Conservation (phyloP, 108 stramenopile genomes). For the Skeletonema marinoi region DNA sequence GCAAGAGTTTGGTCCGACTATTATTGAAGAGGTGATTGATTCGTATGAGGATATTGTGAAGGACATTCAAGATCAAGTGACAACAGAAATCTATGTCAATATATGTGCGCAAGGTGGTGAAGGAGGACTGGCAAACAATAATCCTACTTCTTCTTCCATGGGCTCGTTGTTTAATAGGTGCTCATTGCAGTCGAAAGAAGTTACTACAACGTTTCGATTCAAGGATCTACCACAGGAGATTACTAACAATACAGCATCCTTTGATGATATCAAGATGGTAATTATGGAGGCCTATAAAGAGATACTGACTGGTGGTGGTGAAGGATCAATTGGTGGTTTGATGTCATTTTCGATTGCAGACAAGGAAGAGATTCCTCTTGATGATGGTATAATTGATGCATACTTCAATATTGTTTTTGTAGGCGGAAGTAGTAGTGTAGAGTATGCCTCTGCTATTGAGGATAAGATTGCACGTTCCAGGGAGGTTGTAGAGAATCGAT, state of each 20-base stretch:
- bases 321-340: not conserved
- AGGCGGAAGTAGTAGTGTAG: not conserved
- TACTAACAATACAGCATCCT: not conserved
- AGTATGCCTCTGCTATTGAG: not conserved
- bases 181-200: not conserved
- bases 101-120: not conserved
- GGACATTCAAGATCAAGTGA: not conserved
- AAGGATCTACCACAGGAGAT: not conserved
- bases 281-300: not conserved
- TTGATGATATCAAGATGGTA: not conserved
- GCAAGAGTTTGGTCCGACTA: slow-evolving; percentile 21
- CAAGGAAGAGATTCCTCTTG: not conserved
- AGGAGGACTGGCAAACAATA: not conserved
- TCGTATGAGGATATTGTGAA: slow-evolving; percentile 13
- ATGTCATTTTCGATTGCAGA: not conserved
- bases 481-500: not conserved
- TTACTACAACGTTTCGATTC: not conserved
- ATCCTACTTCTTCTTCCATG: not conserved
- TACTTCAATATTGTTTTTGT: not conserved
- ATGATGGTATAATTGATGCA: not conserved
- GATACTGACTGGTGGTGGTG: not conserved
- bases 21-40: slow-evolving; percentile 35
- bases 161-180: not conserved
- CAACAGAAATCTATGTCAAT: not conserved
- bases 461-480: not conserved